phyloP scores from a whole-genome alignment of 192 early-diverging fungal genomes.

The Gaertneriomyces sp. region DNA sequence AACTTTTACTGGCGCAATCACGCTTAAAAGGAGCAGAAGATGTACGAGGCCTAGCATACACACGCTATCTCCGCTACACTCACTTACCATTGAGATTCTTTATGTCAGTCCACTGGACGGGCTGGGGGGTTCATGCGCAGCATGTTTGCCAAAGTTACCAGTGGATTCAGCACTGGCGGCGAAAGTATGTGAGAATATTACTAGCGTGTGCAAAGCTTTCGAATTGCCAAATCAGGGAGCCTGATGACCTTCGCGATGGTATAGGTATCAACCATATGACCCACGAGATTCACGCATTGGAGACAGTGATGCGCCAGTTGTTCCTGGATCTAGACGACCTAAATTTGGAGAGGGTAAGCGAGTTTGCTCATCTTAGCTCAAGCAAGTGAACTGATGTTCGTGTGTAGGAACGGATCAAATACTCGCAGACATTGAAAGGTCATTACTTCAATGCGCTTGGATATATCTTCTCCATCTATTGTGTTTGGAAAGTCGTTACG shows the following conservation, averaged over 20 bases:
- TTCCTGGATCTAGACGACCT: slow-evolving; percentile 78
- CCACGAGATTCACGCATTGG: slow-evolving; percentile 55
- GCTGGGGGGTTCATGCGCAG: slow-evolving; percentile 57
- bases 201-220: neutral
- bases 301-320: slow-evolving; percentile 66
- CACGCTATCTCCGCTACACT: too few species aligned
- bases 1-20: slow-evolving; percentile 39
- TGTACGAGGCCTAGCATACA: neutral
- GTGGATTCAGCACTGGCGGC: slow-evolving; percentile 21
- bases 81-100: neutral
- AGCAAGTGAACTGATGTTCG: too few species aligned
- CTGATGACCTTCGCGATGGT: neutral
- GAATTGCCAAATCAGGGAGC: neutral
- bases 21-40: slow-evolving; percentile 11
- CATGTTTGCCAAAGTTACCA: slow-evolving; percentile 44
- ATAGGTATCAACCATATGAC: slow-evolving; percentile 45
- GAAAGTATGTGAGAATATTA: slow-evolving; percentile 35
- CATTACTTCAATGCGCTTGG: slow-evolving; percentile 78
- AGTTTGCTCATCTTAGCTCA: neutral
- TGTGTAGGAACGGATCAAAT: slow-evolving; percentile 47
- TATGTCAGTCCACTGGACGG: slow-evolving; percentile 21
- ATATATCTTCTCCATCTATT: slow-evolving; percentile 83
- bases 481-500: slow-evolving; percentile 82
- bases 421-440: slow-evolving; percentile 71
- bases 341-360: slow-evolving; percentile 64